phyloP scores from a whole-genome alignment of 2,329 filamentous ascomycete genomes.

The Aspergillus puulaauensis region DNA sequence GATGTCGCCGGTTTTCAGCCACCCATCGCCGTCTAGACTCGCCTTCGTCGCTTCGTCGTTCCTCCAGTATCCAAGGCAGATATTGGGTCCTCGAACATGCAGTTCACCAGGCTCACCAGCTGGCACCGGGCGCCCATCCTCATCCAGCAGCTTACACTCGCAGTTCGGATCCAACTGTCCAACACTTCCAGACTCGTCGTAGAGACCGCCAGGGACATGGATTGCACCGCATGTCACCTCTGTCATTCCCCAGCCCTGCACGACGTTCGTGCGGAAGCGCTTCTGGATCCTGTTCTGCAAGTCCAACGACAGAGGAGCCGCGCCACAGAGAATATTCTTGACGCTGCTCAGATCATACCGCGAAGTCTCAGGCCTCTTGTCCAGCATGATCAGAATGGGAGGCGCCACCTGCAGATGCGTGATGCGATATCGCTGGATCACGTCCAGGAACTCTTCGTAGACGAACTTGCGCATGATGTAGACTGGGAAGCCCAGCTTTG shows the following conservation, averaged over 20 bases:
- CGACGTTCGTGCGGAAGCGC: slow-evolving; percentile 41
- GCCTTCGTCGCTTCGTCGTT: slow-evolving; percentile 49
- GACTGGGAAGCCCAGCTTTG: slow-evolving; percentile 47
- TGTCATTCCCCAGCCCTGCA: slow-evolving; percentile 64
- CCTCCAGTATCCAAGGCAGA: slow-evolving; percentile 27
- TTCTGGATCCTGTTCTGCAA: slow-evolving; percentile 50
- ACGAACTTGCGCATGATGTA: slow-evolving; percentile 60
- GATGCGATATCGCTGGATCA: slow-evolving; percentile 53
- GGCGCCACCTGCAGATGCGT: slow-evolving; percentile 57
- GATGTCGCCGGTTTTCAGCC: slow-evolving; percentile 37
- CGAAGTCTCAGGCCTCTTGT: slow-evolving; percentile 57
- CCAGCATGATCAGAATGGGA: slow-evolving; percentile 59
- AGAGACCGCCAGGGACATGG: slow-evolving; percentile 42
- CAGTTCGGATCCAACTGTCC: slow-evolving; percentile 56
- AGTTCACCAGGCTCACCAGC: slow-evolving; percentile 45
- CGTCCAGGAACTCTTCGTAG: slow-evolving; percentile 53
- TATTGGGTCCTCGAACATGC: slow-evolving; percentile 28
- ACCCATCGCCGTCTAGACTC: slow-evolving; percentile 23
- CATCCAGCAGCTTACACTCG: slow-evolving; percentile 55
- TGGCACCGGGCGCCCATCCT: slow-evolving; percentile 52
- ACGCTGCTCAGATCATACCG: slow-evolving; percentile 56
- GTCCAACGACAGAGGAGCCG: slow-evolving; percentile 51
- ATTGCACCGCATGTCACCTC: slow-evolving; percentile 50
- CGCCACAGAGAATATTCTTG: slow-evolving; percentile 50
- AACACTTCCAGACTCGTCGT: slow-evolving; percentile 48